Evolutionary conservation across 177 flowering plant species (phyloP).

Genomic region (Tripterygium wilfordii): DNA sequence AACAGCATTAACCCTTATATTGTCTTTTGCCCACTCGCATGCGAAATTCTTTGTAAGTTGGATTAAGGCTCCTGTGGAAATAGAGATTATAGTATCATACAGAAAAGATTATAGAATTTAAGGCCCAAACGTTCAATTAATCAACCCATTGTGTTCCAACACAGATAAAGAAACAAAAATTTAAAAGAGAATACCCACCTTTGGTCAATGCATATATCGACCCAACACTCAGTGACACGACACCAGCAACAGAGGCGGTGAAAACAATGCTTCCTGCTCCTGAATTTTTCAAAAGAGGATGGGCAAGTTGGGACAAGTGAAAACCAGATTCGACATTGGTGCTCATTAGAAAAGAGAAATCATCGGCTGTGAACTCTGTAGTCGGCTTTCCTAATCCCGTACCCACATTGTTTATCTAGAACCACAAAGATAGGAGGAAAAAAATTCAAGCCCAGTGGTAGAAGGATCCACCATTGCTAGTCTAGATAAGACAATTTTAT

Average conservation of each 20-base stretch:
- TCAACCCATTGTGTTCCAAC: neutral
- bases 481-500: too few relatives aligned
- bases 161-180: too few relatives aligned
- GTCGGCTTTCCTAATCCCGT: constrained; percentile 27
- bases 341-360: constrained; percentile 25
- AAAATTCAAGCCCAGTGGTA: neutral
- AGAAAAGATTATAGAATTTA: neutral
- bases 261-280: constrained; percentile 45
- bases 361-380: constrained; percentile 36
- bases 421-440: neutral
- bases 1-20: constrained; percentile 24
- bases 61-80: constrained; percentile 25
- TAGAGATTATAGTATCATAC: neutral
- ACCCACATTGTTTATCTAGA: constrained; percentile 53
- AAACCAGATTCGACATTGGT: constrained; percentile 51
- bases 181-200: too few relatives aligned
- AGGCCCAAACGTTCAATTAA: neutral
- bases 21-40: constrained; percentile 36
- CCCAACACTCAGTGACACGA: constrained; percentile 6
- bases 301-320: constrained; percentile 47
- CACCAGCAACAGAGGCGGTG: constrained; percentile 45
- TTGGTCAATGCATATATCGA: constrained; percentile 34
- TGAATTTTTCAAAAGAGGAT: constrained; percentile 53
- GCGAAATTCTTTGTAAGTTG: constrained; percentile 29
- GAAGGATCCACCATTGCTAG: neutral